Evolutionary conservation across 1,284 basidiomycete genomes (phyloP).

Genomic region (Ganoderma resinaceum): DNA sequence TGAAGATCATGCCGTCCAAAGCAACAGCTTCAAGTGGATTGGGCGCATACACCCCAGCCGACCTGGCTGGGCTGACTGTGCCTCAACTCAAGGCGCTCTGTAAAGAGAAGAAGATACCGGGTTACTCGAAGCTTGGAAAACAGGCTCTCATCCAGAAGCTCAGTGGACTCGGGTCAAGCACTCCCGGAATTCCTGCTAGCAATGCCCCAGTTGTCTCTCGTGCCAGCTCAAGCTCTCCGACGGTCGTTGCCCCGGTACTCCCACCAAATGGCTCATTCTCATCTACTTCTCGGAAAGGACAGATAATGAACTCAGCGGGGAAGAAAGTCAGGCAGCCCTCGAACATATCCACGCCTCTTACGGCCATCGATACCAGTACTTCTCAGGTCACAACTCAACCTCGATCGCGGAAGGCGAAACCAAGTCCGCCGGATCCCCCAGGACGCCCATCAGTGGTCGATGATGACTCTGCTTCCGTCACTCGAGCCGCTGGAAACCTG

Average conservation of each 20-base stretch:
- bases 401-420: not conserved
- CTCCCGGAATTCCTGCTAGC: not conserved
- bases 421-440: not conserved
- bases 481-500: too few species aligned
- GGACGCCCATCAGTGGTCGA: not conserved
- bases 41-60: conserved; percentile 17
- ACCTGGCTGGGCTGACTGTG: conserved; percentile 55
- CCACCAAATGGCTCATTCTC: not conserved
- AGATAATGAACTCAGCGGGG: not conserved
- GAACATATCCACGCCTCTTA: not conserved
- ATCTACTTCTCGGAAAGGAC: not conserved
- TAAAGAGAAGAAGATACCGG: conserved; percentile 63
- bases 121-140: conserved; percentile 74
- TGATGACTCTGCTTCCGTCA: fast-evolving
- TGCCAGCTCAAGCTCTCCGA: not conserved
- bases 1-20: not conserved
- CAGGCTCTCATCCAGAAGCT: conserved; percentile 62
- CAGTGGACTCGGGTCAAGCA: not conserved
- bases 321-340: not conserved
- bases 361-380: not conserved
- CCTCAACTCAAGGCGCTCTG: conserved; percentile 70
- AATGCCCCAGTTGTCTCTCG: not conserved
- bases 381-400: not conserved
- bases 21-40: not conserved
- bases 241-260: not conserved